Conservation (phyloP, 2,329 filamentous ascomycete species). For the Cladosporium phlei region DNA sequence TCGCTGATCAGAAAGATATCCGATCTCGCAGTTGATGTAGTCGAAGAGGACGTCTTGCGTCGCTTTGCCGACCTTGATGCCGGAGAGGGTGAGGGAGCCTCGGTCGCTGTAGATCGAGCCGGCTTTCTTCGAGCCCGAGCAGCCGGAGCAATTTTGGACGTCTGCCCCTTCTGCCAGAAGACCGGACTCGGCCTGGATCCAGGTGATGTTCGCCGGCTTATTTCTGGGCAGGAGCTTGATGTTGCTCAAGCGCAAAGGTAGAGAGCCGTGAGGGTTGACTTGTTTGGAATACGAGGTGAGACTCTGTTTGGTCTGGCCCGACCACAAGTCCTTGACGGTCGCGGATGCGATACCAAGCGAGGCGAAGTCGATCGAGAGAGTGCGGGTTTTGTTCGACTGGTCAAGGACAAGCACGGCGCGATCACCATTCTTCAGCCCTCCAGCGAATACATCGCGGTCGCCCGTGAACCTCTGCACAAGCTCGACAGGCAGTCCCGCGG, state of each 20-base stretch:
- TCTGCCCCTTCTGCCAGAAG: conserved; percentile 30
- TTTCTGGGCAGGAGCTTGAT: conserved; percentile 20
- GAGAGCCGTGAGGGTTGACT: conserved; percentile 26
- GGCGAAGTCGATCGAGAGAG: conserved; percentile 30
- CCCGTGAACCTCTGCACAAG: conserved; percentile 40
- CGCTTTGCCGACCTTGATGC: conserved; percentile 26
- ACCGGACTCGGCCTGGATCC: conserved; percentile 32
- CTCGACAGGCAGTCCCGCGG: conserved; percentile 48
- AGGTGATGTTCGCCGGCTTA: conserved; percentile 22
- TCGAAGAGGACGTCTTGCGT: conserved; percentile 35
- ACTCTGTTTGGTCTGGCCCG: conserved; percentile 16
- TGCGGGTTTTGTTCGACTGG: conserved; percentile 33
- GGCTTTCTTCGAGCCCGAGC: conserved; percentile 31
- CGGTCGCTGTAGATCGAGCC: conserved; percentile 26
- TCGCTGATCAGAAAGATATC: conserved; percentile 31
- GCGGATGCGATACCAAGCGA: conserved; percentile 33
- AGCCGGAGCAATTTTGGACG: conserved; percentile 30
- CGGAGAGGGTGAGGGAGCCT: conserved; percentile 27
- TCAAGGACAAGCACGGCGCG: conserved; percentile 36
- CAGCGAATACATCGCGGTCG: conserved; percentile 37
- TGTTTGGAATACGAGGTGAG: conserved; percentile 21
- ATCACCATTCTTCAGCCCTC: conserved; percentile 33
- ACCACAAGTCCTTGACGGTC: conserved; percentile 36
- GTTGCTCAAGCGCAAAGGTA: conserved; percentile 34
- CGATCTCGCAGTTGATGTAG: conserved; percentile 39